Percentiles rank a stretch among this genome's conserved stretches.
Conservation (phyloP, 2,329 filamentous ascomycete species). For the Penicillium sumatraense region DNA sequence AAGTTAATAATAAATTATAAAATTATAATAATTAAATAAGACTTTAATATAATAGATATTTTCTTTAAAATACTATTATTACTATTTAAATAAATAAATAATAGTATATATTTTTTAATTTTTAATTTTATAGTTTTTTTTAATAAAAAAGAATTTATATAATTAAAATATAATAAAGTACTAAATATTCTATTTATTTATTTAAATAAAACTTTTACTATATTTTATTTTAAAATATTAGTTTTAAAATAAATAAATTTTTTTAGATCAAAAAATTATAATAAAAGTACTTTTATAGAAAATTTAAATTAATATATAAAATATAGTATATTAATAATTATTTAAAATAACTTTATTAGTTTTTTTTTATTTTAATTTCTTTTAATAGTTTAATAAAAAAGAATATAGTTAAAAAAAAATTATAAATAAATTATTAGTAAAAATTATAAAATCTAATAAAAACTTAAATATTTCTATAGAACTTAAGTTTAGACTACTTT, state of each 20-base stretch:
- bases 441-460: not conserved
- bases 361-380: not conserved
- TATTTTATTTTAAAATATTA: not conserved
- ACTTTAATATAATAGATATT: too few relatives aligned
- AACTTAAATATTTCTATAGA: too few relatives aligned
- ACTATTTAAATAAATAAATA: too few relatives aligned
- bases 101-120: not conserved
- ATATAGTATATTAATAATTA: not conserved
- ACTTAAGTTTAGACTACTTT: not conserved
- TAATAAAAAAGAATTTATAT: not conserved
- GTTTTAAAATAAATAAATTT: not conserved
- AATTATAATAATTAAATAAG: not conserved
- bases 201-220: not conserved
- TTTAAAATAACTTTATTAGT: not conserved
- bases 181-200: not conserved
- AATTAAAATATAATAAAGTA: not conserved
- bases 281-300: not conserved
- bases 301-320: not conserved
- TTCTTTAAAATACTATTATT: too few relatives aligned
- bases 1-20: not conserved
- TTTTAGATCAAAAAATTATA: not conserved
- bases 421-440: not conserved
- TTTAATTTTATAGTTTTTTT: not conserved
- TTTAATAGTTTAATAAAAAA: not conserved
- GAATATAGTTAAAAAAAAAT: not conserved